A percentile compares a stretch with the other conserved stretches of the same genome.
Evolutionary conservation across 371 early-diverging fungal genomes (phyloP).

Genomic region (Saksenaea vasiformis): DNA sequence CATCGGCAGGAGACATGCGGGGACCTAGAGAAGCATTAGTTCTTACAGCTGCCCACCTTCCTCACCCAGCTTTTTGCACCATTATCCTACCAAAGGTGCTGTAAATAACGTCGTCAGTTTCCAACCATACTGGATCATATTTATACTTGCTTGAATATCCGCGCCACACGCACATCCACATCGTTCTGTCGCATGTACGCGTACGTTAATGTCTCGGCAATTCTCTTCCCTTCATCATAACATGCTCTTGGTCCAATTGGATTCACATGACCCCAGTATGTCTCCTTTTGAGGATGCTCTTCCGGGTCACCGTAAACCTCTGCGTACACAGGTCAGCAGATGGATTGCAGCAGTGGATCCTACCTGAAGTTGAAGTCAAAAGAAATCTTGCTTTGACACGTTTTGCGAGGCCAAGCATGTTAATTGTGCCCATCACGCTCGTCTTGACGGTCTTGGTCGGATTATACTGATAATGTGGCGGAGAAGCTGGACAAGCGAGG

Average conservation of each 20-base stretch:
- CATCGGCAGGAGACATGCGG: conserved; percentile 87
- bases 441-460: conserved; percentile 90
- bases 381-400: conserved; percentile 81
- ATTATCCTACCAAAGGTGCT: conserved; percentile 25
- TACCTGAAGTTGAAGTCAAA: conserved; percentile 84
- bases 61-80: neutral
- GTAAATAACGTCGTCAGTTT: neutral
- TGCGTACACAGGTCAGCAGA: conserved; percentile 18
- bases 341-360: neutral
- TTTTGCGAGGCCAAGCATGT: conserved; percentile 90
- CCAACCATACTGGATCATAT: neutral
- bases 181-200: conserved; percentile 78
- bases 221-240: conserved; percentile 91
- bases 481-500: conserved; percentile 88
- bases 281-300: conserved; percentile 86
- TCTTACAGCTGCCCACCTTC: neutral
- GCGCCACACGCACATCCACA: conserved; percentile 84
- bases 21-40: conserved; percentile 58
- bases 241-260: conserved; percentile 86
- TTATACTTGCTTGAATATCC: conserved; percentile 73
- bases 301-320: conserved; percentile 92
- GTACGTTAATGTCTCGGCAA: conserved; percentile 87
- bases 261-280: conserved; percentile 89
- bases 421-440: conserved; percentile 85
- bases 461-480: conserved; percentile 89